phyloP scores from a whole-genome alignment of 768 basidiomycete species.

The Suillus ampliporus region DNA sequence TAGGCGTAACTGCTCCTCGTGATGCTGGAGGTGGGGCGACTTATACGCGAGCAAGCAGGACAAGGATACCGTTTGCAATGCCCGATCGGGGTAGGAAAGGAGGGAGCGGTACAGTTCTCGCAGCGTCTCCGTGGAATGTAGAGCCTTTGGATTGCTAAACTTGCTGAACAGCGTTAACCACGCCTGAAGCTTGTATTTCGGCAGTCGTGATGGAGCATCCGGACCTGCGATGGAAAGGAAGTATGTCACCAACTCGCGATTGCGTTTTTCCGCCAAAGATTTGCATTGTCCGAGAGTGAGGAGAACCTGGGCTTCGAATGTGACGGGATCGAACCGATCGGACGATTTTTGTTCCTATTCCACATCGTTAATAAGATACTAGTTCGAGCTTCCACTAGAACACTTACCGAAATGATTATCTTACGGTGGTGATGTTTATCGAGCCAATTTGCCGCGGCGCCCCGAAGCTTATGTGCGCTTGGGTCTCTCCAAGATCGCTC shows the following conservation, averaged over 20 bases:
- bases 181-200: slow-evolving; percentile 65
- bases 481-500: slow-evolving; percentile 83
- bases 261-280: slow-evolving; percentile 83
- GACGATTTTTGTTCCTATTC: slow-evolving; percentile 44
- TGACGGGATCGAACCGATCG: slow-evolving; percentile 72
- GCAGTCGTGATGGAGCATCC: slow-evolving; percentile 46
- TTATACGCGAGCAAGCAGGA: slow-evolving; percentile 87
- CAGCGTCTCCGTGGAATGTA: slow-evolving; percentile 70
- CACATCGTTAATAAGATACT: not conserved
- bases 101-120: slow-evolving; percentile 70
- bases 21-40: slow-evolving; percentile 52
- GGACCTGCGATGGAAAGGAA: slow-evolving; percentile 65
- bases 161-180: slow-evolving; percentile 91
- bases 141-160: slow-evolving; percentile 91
- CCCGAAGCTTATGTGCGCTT: slow-evolving; percentile 64
- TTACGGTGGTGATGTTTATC: slow-evolving; percentile 33
- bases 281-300: slow-evolving; percentile 69
- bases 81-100: slow-evolving; percentile 83
- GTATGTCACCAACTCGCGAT: slow-evolving; percentile 83
- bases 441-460: slow-evolving; percentile 54
- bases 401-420: slow-evolving; percentile 42
- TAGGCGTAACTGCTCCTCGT: slow-evolving; percentile 67
- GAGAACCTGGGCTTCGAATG: slow-evolving; percentile 86
- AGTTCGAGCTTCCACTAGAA: not conserved
- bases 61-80: slow-evolving; percentile 76